phyloP scores from a whole-genome alignment of 192 early-diverging fungal genomes.

The Spizellomyces sp. region DNA sequence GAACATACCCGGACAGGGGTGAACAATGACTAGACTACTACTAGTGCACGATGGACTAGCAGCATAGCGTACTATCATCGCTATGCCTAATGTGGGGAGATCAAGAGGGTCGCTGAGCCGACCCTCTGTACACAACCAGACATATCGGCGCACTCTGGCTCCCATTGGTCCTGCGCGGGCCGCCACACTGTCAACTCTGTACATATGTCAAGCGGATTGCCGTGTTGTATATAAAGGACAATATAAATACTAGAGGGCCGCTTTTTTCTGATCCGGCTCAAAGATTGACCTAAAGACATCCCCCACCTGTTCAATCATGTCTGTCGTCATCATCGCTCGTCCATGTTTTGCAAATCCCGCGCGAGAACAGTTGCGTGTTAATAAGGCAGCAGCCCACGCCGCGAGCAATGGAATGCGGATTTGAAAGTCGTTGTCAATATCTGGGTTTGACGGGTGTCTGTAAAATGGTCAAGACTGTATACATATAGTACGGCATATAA shows the following conservation, averaged over 20 bases:
- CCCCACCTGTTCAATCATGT: slow-evolving; percentile 67
- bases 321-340: slow-evolving; percentile 61
- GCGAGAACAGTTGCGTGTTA: slow-evolving; percentile 55
- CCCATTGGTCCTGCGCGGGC: too few relatives aligned
- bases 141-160: too few relatives aligned
- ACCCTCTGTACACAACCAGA: too few relatives aligned
- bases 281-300: slow-evolving; percentile 42
- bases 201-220: too few relatives aligned
- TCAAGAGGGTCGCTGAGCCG: too few relatives aligned
- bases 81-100: too few relatives aligned
- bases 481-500: slow-evolving; percentile 14
- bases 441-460: slow-evolving; percentile 21
- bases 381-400: slow-evolving; percentile 64
- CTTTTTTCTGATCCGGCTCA: slow-evolving; percentile 35
- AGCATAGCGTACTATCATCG: too few relatives aligned
- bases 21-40: too few relatives aligned
- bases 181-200: too few relatives aligned
- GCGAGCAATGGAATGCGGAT: slow-evolving; percentile 55
- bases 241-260: not conserved
- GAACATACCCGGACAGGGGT: too few relatives aligned
- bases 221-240: not conserved
- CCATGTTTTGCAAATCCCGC: slow-evolving; percentile 64
- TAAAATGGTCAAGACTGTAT: slow-evolving; percentile 36
- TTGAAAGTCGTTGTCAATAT: slow-evolving; percentile 14
- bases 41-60: too few relatives aligned